Evolutionary conservation across 2,329 filamentous ascomycete genomes (phyloP).

Genomic region (Ophiosphaerella herpotricha): DNA sequence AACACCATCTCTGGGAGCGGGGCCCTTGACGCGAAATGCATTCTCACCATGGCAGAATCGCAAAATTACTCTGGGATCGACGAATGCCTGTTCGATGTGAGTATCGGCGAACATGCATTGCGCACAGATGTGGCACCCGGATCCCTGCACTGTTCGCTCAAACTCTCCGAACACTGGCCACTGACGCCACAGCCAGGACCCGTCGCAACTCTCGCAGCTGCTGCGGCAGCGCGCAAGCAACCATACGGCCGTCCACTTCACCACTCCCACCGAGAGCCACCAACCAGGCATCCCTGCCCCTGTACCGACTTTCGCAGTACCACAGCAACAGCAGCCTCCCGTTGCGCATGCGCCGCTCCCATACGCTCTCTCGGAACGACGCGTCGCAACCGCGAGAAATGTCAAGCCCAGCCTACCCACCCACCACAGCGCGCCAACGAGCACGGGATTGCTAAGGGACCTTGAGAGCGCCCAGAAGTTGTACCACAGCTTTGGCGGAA

Average conservation of each 20-base stretch:
- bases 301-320: constrained; percentile 6
- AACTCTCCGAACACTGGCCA: constrained; percentile 24
- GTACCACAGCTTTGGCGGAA: constrained; percentile 46
- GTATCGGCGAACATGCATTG: constrained; percentile 20
- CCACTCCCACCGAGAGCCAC: constrained; percentile 27
- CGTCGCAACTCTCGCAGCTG: constrained; percentile 43
- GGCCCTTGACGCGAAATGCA: constrained; percentile 6
- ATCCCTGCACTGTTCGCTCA: constrained; percentile 21
- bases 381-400: constrained; percentile 35
- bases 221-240: constrained; percentile 41
- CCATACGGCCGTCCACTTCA: constrained; percentile 27
- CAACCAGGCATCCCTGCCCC: constrained; percentile 14
- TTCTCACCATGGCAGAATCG: constrained; percentile 36
- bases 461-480: constrained; percentile 26
- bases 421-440: constrained; percentile 39
- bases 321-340: constrained; percentile 18
- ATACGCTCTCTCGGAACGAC: constrained; percentile 28
- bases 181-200: constrained; percentile 35
- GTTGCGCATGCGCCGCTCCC: constrained; percentile 14
- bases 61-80: constrained; percentile 33
- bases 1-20: constrained; percentile 16
- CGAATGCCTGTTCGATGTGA: constrained; percentile 42
- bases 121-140: constrained; percentile 16
- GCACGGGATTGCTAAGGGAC: constrained; percentile 23
- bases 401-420: constrained; percentile 34